Evolutionary conservation across 441 rosid genomes (phyloP).

Genomic region (Eutrema salsugineum): DNA sequence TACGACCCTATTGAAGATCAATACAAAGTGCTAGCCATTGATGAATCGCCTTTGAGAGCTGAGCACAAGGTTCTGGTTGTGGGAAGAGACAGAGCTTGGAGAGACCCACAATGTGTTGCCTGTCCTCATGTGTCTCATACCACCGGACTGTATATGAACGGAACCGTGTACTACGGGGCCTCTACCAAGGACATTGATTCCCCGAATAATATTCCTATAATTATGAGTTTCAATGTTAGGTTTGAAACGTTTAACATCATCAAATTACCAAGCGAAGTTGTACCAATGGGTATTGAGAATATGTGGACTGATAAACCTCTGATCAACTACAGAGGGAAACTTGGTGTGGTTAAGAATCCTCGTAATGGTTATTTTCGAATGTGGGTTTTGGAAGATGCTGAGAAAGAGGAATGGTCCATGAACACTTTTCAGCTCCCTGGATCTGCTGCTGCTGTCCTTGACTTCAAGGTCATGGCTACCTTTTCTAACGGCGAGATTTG

Average conservation of each 20-base stretch:
- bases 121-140: no score
- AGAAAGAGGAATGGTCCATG: slow-evolving; percentile 11
- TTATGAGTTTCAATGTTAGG: slow-evolving; percentile 3
- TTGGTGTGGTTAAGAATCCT: slow-evolving; percentile 13
- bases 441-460: not conserved
- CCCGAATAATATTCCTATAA: no score
- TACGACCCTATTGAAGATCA: not conserved
- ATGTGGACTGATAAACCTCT: not conserved
- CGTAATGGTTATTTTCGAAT: not conserved
- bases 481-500: not conserved
- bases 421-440: not conserved
- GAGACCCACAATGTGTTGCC: not conserved
- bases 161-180: no score
- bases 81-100: slow-evolving; percentile 3
- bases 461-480: not conserved
- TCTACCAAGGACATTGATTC: no score
- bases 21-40: slow-evolving; percentile 1
- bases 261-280: not conserved
- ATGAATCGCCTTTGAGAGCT: not conserved
- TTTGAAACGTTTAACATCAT: not conserved
- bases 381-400: slow-evolving; percentile 9
- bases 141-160: no score
- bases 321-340: not conserved
- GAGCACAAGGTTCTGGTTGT: not conserved
- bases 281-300: not conserved